These are phyloP conservation scores for Ogataea pini DNA, from an alignment of 805 yeast species.

Conservation along the genomic window DNA sequence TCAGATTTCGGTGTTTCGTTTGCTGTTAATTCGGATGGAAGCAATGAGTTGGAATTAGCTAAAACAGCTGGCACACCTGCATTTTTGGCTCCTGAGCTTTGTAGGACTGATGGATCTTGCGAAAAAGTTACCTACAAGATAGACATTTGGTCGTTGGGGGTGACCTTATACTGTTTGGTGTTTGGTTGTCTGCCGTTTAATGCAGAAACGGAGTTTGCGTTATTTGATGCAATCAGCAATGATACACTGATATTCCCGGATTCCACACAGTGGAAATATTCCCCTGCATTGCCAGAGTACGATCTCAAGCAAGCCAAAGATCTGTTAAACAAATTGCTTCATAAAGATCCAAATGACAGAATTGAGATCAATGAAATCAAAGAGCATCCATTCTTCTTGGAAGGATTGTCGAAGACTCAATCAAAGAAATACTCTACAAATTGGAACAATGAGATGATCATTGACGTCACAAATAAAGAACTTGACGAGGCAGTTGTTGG, in stretches of 20 bases:
- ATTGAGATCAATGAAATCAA: slow-evolving; percentile 73
- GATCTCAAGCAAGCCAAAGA: slow-evolving; percentile 51
- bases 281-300: slow-evolving; percentile 21
- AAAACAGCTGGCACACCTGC: slow-evolving; percentile 99
- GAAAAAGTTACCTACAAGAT: slow-evolving; percentile 75
- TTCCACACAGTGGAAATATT: slow-evolving; percentile 30
- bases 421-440: slow-evolving; percentile 30
- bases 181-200: slow-evolving; percentile 90
- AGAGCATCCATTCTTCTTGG: slow-evolving; percentile 62
- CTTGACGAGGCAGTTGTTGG: slow-evolving; percentile 79
- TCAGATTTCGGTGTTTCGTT: slow-evolving; percentile 97
- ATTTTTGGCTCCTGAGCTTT: slow-evolving; percentile 91
- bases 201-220: slow-evolving; percentile 81
- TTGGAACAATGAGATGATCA: slow-evolving; percentile 40
- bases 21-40: slow-evolving; percentile 51
- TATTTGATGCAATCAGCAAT: slow-evolving; percentile 78
- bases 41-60: slow-evolving; percentile 77
- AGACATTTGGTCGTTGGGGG: slow-evolving; percentile 98
- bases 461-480: slow-evolving; percentile 66
- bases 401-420: slow-evolving; percentile 32
- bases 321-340: slow-evolving; percentile 59
- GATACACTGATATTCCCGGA: slow-evolving; percentile 60
- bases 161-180: slow-evolving; percentile 81
- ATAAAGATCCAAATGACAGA: slow-evolving; percentile 69
- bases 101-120: slow-evolving; percentile 54